Evolutionary conservation across 1,139 yeast genomes (phyloP), one percentile per base, ranked within the genome.

Genomic region (Zygotorulaspora mrakii): DNA sequence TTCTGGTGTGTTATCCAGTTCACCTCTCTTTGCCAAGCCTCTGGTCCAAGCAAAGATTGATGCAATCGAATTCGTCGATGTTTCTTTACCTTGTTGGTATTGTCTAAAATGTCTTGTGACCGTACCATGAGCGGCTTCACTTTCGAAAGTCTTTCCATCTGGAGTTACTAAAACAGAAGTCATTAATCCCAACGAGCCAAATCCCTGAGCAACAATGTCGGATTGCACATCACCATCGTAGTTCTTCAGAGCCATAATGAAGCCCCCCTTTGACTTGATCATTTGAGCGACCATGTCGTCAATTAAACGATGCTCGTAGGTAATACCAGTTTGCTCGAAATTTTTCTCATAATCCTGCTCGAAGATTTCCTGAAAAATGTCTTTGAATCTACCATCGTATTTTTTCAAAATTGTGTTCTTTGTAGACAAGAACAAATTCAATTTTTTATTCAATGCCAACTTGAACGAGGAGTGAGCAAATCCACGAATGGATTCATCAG

Each of bases 241-340:
- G 66, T 83, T 83, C 67, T 83, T 83, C 74, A 83, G 72, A 35
- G 94, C 94, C 72, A 83, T 80, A 52, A 83, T 77, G 60, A 76
- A 83, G 8, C 94, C 94, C 62, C 94, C 94, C 60, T 78, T 80
- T 18, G 89, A 82, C 64, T 83, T 83, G 61, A 83, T 68, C 94
- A 83, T 83, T 66, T 83, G 94, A 3, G 94, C 94, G 48, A 83
- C 94, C 89, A 83, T 83, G 62, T 83, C 94, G 62, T 83, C 94
- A 49, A 83, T 83, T 53, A 83, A 73, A 66, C 94, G 78, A 62
- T 83, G 94, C 60, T 83, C 91, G 57, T 81, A 83, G 77, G 80
- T 76, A 53, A 83, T 76, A n/a, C 84, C 85, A 36, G 68, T 61
- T n/a, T 66, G 67, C 57, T 80, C 86, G 59, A 82, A 82, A 45